These are phyloP conservation scores for Phyllachora maydis DNA, from an alignment of 2,329 filamentous ascomycete species.

Conservation along the genomic window DNA sequence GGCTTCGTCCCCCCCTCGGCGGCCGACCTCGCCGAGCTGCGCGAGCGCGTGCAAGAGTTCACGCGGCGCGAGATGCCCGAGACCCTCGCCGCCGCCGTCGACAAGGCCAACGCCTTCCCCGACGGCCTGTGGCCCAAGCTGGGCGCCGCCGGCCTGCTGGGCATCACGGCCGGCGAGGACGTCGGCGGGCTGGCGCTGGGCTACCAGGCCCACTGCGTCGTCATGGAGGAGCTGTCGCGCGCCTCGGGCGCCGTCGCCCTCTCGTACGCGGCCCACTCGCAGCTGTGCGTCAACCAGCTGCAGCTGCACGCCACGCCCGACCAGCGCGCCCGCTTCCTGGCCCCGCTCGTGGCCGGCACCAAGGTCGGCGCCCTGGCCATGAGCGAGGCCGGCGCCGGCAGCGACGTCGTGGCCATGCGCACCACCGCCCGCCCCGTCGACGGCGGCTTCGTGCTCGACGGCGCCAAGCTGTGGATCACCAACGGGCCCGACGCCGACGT, in stretches of 20 bases:
- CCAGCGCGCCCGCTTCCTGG: slow-evolving; percentile 68
- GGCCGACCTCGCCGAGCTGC: slow-evolving; percentile 59
- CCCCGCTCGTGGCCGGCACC: slow-evolving; percentile 60
- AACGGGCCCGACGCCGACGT: slow-evolving; percentile 90
- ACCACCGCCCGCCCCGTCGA: slow-evolving; percentile 62
- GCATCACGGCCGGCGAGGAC: slow-evolving; percentile 82
- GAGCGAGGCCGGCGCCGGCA: slow-evolving; percentile 80
- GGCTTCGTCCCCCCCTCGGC: slow-evolving; percentile 48
- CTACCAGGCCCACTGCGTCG: slow-evolving; percentile 89
- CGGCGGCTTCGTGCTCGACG: slow-evolving; percentile 70
- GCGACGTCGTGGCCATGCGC: slow-evolving; percentile 92
- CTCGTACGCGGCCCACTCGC: slow-evolving; percentile 88
- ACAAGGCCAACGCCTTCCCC: slow-evolving; percentile 74
- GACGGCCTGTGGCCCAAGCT: slow-evolving; percentile 84
- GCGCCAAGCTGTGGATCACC: slow-evolving; percentile 99
- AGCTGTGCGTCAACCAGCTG: slow-evolving; percentile 91
- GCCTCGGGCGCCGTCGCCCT: slow-evolving; percentile 71
- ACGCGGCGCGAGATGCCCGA: slow-evolving; percentile 71
- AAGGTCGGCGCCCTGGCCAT: slow-evolving; percentile 81
- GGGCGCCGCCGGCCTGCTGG: slow-evolving; percentile 76
- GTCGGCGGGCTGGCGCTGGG: slow-evolving; percentile 82
- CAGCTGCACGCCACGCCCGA: slow-evolving; percentile 65
- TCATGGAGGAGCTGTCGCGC: slow-evolving; percentile 85
- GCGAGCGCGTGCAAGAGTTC: slow-evolving; percentile 76
- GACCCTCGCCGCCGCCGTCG: slow-evolving; percentile 63